Evolutionary conservation across 2,329 filamentous ascomycete species (phyloP).

Genomic region (Hymenoscyphus fructigenus): DNA sequence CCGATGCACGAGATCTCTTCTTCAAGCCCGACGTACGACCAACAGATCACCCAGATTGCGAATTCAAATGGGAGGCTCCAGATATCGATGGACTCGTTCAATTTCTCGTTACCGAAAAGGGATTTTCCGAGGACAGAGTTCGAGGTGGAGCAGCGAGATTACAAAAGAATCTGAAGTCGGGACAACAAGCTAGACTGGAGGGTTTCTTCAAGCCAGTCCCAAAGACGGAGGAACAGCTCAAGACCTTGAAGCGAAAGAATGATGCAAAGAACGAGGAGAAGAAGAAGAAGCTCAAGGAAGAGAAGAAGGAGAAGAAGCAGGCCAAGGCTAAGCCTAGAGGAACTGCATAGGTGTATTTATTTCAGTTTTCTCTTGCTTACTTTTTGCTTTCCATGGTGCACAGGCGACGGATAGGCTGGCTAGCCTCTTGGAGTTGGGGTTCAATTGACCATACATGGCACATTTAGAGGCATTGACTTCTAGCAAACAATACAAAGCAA

Average conservation of each 20-base stretch:
- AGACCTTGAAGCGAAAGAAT: constrained; percentile 84
- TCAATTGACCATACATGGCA: constrained; percentile 1
- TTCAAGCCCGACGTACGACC: constrained; percentile 83
- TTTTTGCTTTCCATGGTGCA: constrained; percentile 2
- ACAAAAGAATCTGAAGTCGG: constrained; percentile 86
- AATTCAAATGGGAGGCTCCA: constrained; percentile 97
- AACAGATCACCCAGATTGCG: constrained; percentile 82
- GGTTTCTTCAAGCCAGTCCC: constrained; percentile 95
- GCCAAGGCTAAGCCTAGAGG: constrained; percentile 79
- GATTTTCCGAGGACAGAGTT: constrained; percentile 94
- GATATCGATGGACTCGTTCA: constrained; percentile 87
- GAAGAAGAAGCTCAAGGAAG: constrained; percentile 93
- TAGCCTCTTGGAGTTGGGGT: neutral
- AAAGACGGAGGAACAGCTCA: constrained; percentile 84
- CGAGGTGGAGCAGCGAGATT: constrained; percentile 74
- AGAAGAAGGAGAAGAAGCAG: constrained; percentile 93
- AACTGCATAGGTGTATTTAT: constrained; percentile 25
- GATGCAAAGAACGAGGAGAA: constrained; percentile 89
- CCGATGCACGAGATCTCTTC: constrained; percentile 89
- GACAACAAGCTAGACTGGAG: constrained; percentile 87
- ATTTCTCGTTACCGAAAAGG: constrained; percentile 90
- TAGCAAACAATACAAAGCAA: neutral
- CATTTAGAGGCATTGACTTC: neutral
- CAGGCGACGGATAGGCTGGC: neutral
- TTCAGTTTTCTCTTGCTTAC: neutral